phyloP scores from a whole-genome alignment of 495 filamentous ascomycete species.

The Parachaetomium inaequale region DNA sequence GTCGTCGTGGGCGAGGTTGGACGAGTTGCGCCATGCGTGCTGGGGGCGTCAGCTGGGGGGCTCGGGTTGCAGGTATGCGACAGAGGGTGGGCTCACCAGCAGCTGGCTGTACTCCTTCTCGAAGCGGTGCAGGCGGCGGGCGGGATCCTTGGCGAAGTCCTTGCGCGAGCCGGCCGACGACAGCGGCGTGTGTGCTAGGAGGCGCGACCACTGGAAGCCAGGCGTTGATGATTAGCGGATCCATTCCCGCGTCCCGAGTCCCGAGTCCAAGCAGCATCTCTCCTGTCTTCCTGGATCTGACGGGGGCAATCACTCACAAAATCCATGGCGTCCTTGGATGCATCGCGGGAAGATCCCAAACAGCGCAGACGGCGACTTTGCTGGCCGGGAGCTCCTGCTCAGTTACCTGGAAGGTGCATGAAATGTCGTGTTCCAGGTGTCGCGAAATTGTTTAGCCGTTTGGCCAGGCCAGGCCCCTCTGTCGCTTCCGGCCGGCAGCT shows the following conservation, averaged over 20 bases:
- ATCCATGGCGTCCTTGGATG: conserved; percentile 39
- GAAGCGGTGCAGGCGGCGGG: conserved; percentile 83
- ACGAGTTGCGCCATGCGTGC: conserved; percentile 75
- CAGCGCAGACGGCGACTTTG: conserved; percentile 14
- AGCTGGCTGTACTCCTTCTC: conserved; percentile 83
- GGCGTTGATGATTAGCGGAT: not conserved
- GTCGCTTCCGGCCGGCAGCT: conserved; percentile 7
- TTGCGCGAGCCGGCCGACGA: conserved; percentile 55
- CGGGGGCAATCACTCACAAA: conserved; percentile 32
- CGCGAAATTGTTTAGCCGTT: conserved; percentile 34
- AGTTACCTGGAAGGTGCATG: conserved; percentile 19
- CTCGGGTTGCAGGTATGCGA: not conserved
- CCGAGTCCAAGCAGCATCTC: not conserved
- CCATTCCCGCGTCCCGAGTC: too few relatives aligned
- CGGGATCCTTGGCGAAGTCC: conserved; percentile 67
- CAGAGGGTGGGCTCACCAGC: conserved; percentile 57
- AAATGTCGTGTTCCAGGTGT: conserved; percentile 33
- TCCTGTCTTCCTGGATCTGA: not conserved
- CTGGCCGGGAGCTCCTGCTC: conserved; percentile 14
- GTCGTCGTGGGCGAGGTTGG: conserved; percentile 49
- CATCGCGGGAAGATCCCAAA: conserved; percentile 32
- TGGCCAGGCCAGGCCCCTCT: not conserved
- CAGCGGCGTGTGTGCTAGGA: conserved; percentile 75
- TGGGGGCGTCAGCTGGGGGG: conserved; percentile 31
- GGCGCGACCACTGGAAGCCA: conserved; percentile 69